These are phyloP conservation scores for Ophiocordyceps camponoti-floridani DNA, from an alignment of 2,329 filamentous ascomycete species.

Conservation along the genomic window DNA sequence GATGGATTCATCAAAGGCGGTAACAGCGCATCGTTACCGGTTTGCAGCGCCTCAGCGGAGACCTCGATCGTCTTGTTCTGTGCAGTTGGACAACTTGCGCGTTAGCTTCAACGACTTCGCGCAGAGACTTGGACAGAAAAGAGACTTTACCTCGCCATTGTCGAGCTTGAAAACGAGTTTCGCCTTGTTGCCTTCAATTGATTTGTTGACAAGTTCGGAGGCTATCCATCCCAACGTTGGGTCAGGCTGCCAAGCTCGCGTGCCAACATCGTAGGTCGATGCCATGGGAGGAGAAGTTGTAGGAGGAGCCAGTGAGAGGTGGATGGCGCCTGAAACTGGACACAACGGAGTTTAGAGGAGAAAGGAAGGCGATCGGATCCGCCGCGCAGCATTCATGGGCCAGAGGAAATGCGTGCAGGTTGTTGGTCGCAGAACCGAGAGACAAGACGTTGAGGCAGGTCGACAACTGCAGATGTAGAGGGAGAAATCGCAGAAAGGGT, in stretches of 20 bases:
- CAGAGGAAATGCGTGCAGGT: neutral
- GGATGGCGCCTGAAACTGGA: constrained; percentile 1
- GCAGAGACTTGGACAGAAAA: neutral
- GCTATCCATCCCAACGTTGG: constrained; percentile 91
- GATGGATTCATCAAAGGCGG: constrained; percentile 95
- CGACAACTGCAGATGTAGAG: neutral
- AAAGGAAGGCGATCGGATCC: neutral
- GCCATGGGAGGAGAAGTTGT: constrained; percentile 42
- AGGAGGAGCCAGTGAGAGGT: constrained; percentile 2
- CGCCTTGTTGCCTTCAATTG: constrained; percentile 68
- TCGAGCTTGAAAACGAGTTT: constrained; percentile 75
- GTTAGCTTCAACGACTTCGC: neutral
- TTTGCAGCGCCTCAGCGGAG: constrained; percentile 56
- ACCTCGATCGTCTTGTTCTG: constrained; percentile 70
- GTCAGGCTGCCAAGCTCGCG: constrained; percentile 96
- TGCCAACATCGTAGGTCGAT: constrained; percentile 90
- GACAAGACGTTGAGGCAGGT: no score
- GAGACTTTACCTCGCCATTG: constrained; percentile 64
- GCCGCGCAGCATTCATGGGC: neutral
- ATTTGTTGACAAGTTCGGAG: constrained; percentile 82
- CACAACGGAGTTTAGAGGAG: neutral
- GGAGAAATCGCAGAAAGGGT: neutral
- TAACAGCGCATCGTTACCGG: constrained; percentile 58
- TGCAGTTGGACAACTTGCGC: neutral
- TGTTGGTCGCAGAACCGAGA: neutral